Evolutionary conservation across 805 yeast species (phyloP).

Genomic region (Saturnispora galanensis): DNA sequence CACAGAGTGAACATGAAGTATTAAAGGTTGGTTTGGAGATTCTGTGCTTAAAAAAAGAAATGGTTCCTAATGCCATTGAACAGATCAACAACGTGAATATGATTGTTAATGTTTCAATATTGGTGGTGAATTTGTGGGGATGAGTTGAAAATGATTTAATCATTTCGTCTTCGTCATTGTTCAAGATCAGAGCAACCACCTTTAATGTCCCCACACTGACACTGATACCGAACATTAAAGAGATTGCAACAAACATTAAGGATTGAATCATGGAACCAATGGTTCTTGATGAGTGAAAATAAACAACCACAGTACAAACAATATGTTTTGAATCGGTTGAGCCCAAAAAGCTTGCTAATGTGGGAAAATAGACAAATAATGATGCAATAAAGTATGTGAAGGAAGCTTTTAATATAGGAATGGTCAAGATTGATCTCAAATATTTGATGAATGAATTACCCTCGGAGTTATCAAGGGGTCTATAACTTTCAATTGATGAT

Average conservation of each 20-base stretch:
- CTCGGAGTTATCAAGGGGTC: neutral
- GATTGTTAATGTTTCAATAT: conserved; percentile 1
- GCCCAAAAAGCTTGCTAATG: conserved; percentile 46
- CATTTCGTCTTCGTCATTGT: neutral
- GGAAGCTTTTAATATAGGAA: conserved; percentile 44
- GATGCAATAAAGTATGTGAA: conserved; percentile 70
- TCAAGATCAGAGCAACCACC: conserved; percentile 2
- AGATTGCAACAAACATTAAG: conserved; percentile 44
- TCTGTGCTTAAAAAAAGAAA: conserved; percentile 61
- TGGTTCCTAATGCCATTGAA: conserved; percentile 49
- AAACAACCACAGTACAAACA: conserved; percentile 74
- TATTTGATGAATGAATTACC: neutral
- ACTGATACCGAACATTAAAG: conserved; percentile 36
- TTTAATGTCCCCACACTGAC: conserved; percentile 8
- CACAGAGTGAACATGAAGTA: conserved; percentile 72
- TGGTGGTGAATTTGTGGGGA: neutral
- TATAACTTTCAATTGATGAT: conserved; percentile 6
- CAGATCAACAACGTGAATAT: conserved; percentile 21
- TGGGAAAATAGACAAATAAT: conserved; percentile 51
- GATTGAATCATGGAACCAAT: conserved; percentile 77
- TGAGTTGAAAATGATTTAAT: neutral
- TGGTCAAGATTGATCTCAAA: conserved; percentile 6
- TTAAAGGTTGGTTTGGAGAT: conserved; percentile 62
- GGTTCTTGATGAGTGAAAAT: conserved; percentile 74
- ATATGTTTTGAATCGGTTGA: conserved; percentile 67